These are phyloP conservation scores for Citrullus colocynthis DNA, from an alignment of 306 rosid genomes.

Conservation along the genomic window DNA sequence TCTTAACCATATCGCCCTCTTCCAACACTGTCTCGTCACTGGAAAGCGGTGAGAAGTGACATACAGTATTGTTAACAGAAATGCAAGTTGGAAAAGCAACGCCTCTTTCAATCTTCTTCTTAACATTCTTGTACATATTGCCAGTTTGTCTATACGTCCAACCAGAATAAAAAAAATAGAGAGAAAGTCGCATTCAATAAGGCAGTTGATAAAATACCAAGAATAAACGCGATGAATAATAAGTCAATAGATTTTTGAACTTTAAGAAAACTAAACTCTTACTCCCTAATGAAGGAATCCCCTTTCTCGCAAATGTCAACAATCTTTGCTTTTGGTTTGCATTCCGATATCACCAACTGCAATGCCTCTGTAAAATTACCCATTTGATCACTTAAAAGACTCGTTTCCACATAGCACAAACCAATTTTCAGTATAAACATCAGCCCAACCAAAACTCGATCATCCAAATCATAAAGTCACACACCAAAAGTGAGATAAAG, in stretches of 20 bases:
- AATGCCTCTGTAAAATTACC: constrained; percentile 56
- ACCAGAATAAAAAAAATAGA: neutral
- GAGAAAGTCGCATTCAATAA: neutral
- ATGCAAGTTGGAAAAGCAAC: constrained; percentile 89
- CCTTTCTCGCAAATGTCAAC: constrained; percentile 88
- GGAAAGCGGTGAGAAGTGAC: constrained; percentile 90
- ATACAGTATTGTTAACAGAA: constrained; percentile 77
- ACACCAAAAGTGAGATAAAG: neutral
- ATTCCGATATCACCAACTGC: constrained; percentile 61
- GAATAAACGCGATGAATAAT: neutral
- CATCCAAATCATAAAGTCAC: neutral
- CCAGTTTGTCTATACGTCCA: constrained; percentile 53
- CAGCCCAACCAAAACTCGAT: neutral
- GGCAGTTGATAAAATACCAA: neutral
- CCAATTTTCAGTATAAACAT: neutral
- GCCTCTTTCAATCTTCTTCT: constrained; percentile 91
- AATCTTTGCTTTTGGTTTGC: constrained; percentile 78
- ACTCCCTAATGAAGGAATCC: constrained; percentile 84
- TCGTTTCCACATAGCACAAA: neutral
- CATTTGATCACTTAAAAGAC: neutral
- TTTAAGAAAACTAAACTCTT: constrained; percentile 11
- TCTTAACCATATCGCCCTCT: constrained; percentile 82
- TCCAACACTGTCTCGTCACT: constrained; percentile 72
- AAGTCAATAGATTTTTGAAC: neutral
- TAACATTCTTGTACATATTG: constrained; percentile 65